phyloP scores from a whole-genome alignment of 768 basidiomycete species.

The Lactifluus piperatus region DNA sequence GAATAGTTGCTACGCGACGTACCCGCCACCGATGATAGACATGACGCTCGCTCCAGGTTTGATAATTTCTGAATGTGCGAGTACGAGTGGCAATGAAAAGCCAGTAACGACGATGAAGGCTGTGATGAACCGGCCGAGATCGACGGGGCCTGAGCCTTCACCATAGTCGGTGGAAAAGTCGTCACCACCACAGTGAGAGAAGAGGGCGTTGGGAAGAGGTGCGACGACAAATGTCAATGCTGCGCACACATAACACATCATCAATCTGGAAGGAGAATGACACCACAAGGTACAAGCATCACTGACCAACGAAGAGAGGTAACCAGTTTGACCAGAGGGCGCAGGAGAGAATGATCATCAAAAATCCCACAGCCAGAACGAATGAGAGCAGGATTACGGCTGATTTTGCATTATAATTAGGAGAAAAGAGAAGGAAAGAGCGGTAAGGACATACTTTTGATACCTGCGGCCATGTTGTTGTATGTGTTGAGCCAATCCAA shows the following conservation, averaged over 20 bases:
- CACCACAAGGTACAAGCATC: neutral
- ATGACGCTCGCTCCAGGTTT: constrained; percentile 77
- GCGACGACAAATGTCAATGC: constrained; percentile 93
- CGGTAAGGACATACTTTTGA: constrained; percentile 15
- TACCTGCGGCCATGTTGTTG: constrained; percentile 20
- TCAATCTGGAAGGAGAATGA: neutral
- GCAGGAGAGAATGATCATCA: constrained; percentile 95
- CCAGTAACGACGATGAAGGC: constrained; percentile 86
- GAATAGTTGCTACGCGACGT: constrained; percentile 27
- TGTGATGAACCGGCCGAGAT: constrained; percentile 93
- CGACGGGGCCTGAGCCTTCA: constrained; percentile 59
- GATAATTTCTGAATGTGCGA: constrained; percentile 89
- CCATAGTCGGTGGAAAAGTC: constrained; percentile 79
- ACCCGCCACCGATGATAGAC: constrained; percentile 93
- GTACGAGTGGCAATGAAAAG: constrained; percentile 84
- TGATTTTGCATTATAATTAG: constrained; percentile 25
- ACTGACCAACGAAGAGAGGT: constrained; percentile 88
- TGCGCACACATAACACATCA: constrained; percentile 26
- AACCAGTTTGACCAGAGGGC: constrained; percentile 97
- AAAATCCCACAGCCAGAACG: constrained; percentile 94
- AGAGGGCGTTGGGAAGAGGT: constrained; percentile 90
- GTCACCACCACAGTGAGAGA: constrained; percentile 85
- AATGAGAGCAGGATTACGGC: constrained; percentile 96
- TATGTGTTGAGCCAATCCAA: neutral
- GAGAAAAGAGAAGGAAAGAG: neutral